Evolutionary conservation across 306 rosid species (phyloP), one percentile per base, ranked within the genome.

Genomic region (Malus sieversii): DNA sequence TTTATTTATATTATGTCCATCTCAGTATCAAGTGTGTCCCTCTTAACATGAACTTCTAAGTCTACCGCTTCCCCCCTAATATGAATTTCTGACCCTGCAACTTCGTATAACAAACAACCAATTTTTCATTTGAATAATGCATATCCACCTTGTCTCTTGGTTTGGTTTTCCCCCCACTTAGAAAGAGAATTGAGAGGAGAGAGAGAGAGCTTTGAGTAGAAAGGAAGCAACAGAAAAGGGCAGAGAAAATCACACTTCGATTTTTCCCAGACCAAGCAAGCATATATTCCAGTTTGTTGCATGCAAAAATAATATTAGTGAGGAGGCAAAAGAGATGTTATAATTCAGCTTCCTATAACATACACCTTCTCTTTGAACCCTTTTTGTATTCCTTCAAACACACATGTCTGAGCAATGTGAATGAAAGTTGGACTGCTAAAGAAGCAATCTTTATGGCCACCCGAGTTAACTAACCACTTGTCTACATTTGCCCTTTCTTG

Each of bases 371-470:
- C 70, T 76, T 66, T 51, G 18, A 64, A n/a, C 66, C 23, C 66
- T 81, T 83, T 78, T 40, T 29, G 74, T 79, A 60, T 84, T 79
- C 80, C 92, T 88, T 90, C 87, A 78, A 55, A 16, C 72, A 69
- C 66, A 87, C 89, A 76, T 76, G 64, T 80, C 64, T 60, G 69
- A 74, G 84, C 80, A 85, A 87, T 85, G 83, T 87, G 81, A 82
- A 79, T 77, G 82, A 83, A 86, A 86, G 81, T 62, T 82, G 82
- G 73, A 81, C 82, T 66, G 76, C 87, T 22, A 86, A 72, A 79
- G 95, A 92, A 92, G 86, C 88, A 83, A 88, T 89, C 97, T 91
- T 87, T 85, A 87, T 80, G 81, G 81, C 88, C 74, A 77, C 75
- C 88, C 67, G n/a, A 58, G 23, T 11, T n/a, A 22, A n/a, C 4